Percentiles rank a stretch among this genome's conserved stretches.
phyloP scores from a whole-genome alignment of 1,284 basidiomycete genomes.

The Ustilago shanxiensis region DNA sequence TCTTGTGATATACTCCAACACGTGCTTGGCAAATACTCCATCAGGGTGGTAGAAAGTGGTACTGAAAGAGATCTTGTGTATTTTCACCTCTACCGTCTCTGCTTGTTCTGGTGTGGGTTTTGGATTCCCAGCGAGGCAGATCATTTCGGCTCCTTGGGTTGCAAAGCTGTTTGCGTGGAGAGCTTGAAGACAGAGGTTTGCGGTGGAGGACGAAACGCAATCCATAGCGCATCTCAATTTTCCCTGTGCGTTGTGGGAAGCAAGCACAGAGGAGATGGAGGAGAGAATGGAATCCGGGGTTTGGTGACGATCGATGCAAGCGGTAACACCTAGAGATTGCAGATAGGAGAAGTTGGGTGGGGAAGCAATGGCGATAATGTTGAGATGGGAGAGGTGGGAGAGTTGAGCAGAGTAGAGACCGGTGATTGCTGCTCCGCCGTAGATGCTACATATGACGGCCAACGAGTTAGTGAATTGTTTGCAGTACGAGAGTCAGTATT shows the following conservation, averaged over 20 bases:
- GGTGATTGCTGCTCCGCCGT: constrained; percentile 62
- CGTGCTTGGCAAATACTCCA: constrained; percentile 24
- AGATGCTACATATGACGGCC: too few relatives aligned
- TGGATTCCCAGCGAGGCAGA: constrained; percentile 61
- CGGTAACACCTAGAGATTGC: constrained; percentile 36
- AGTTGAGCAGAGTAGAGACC: constrained; percentile 63
- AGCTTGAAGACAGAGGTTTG: constrained; percentile 36
- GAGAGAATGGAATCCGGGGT: constrained; percentile 21
- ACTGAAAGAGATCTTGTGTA: constrained; percentile 62
- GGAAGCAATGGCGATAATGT: constrained; percentile 55
- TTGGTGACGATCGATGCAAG: constrained; percentile 55
- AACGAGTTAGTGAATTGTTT: too few relatives aligned
- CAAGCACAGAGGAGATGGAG: constrained; percentile 19
- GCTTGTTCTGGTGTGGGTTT: constrained; percentile 24
- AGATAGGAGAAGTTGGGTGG: constrained; percentile 56
- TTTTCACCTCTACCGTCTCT: constrained; percentile 6
- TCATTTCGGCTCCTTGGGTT: constrained; percentile 29
- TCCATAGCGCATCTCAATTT: constrained; percentile 53
- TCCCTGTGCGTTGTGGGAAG: constrained; percentile 11
- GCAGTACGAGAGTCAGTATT: neutral
- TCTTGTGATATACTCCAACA: constrained; percentile 21
- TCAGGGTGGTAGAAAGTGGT: constrained; percentile 61
- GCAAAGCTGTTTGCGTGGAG: constrained; percentile 4
- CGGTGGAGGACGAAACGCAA: constrained; percentile 57
- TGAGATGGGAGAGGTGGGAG: constrained; percentile 38